Evolutionary conservation across 352 stramenopile genomes (phyloP).

Genomic region (Peronospora belbahrii): DNA sequence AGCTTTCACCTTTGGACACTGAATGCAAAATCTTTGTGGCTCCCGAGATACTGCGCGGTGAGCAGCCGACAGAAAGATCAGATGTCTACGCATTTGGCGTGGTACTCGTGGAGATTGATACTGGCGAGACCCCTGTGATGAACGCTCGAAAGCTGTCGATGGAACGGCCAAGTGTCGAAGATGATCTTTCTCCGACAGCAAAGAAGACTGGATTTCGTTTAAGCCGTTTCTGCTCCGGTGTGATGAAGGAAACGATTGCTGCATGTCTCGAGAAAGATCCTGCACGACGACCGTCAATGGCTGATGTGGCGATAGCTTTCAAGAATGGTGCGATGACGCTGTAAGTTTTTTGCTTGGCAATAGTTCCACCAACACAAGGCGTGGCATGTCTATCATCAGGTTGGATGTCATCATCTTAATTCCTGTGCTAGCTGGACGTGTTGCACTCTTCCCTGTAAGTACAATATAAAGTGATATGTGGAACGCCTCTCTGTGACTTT

Average conservation of each 20-base stretch:
- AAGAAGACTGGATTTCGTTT: constrained; percentile 50
- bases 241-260: constrained; percentile 60
- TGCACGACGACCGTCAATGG: constrained; percentile 45
- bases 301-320: constrained; percentile 49
- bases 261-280: constrained; percentile 56
- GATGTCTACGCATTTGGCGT: constrained; percentile 78
- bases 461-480: neutral
- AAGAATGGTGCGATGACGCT: constrained; percentile 50
- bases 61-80: constrained; percentile 59
- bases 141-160: constrained; percentile 43
- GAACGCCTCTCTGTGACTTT: neutral
- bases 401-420: constrained; percentile 12
- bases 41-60: constrained; percentile 60
- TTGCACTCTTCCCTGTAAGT: neutral
- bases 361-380: neutral
- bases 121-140: constrained; percentile 54
- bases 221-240: constrained; percentile 41
- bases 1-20: constrained; percentile 56
- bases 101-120: constrained; percentile 69
- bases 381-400: neutral
- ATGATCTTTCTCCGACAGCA: constrained; percentile 29
- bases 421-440: neutral
- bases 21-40: constrained; percentile 62
- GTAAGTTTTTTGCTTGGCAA: constrained; percentile 14
- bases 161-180: constrained; percentile 22